These are phyloP conservation scores for Lyophyllum shimeji DNA, from an alignment of 768 basidiomycete genomes.

Conservation along the genomic window DNA sequence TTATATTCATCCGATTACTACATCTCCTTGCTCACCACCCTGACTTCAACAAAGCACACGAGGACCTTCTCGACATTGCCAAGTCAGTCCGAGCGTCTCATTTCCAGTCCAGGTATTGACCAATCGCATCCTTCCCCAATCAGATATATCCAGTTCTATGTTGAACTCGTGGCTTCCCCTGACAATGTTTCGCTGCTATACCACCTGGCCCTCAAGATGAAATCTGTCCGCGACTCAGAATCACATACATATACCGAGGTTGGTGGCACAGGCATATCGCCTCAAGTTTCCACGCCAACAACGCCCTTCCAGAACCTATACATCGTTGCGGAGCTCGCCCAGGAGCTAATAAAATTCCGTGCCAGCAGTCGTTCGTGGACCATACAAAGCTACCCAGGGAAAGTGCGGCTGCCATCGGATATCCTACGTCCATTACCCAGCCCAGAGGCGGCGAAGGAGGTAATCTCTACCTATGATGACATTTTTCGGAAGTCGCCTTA, in stretches of 20 bases:
- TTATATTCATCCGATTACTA: conserved; percentile 82
- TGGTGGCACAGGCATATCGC: conserved; percentile 5
- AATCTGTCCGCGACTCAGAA: conserved; percentile 82
- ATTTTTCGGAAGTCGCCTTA: neutral
- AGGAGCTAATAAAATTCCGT: conserved; percentile 78
- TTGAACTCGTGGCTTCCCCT: conserved; percentile 70
- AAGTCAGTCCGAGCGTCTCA: conserved; percentile 51
- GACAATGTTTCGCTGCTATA: conserved; percentile 87
- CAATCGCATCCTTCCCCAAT: neutral
- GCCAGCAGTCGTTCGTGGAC: conserved; percentile 70
- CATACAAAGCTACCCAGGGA: conserved; percentile 77
- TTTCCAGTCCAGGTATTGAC: neutral
- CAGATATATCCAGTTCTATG: conserved; percentile 89
- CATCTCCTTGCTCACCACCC: conserved; percentile 93
- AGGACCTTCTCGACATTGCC: conserved; percentile 74
- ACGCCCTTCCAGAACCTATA: conserved; percentile 71
- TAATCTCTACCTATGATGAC: conserved; percentile 16
- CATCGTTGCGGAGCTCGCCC: conserved; percentile 82
- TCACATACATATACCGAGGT: conserved; percentile 73
- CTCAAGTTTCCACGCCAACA: neutral
- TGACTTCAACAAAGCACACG: conserved; percentile 72
- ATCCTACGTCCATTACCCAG: conserved; percentile 74
- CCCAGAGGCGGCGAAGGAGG: conserved; percentile 66
- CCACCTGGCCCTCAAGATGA: conserved; percentile 77
- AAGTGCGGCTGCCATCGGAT: conserved; percentile 76